A percentile compares a stretch with the other conserved stretches of the same genome.
Evolutionary conservation across 2,329 filamentous ascomycete species (phyloP).

Genomic region (Diaporthe velutina): DNA sequence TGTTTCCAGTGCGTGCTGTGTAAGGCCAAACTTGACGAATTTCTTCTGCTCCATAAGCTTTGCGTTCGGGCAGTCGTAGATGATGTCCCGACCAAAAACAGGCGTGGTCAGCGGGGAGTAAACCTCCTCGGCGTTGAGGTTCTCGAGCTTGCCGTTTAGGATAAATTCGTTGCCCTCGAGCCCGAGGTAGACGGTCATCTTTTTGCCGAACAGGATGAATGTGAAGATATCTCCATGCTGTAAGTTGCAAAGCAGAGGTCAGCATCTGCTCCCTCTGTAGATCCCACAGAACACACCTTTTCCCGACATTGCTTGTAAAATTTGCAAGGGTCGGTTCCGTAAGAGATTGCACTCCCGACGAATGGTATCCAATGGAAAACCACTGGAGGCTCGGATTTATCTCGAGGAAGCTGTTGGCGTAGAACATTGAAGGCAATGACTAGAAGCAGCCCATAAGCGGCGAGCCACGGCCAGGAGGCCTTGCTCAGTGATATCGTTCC

Average conservation of each 20-base stretch:
- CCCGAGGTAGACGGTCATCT: slow-evolving; percentile 88
- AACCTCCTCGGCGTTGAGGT: slow-evolving; percentile 91
- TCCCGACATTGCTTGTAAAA: slow-evolving; percentile 18
- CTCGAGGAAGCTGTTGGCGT: slow-evolving; percentile 20
- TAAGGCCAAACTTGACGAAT: slow-evolving; percentile 88
- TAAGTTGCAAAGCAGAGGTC: not conserved
- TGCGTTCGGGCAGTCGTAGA: slow-evolving; percentile 91
- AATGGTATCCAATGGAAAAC: slow-evolving; percentile 26
- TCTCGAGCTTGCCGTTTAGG: slow-evolving; percentile 89
- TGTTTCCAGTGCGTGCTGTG: slow-evolving; percentile 77
- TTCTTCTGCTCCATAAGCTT: slow-evolving; percentile 98
- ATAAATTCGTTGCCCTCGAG: slow-evolving; percentile 91
- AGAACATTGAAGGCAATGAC: slow-evolving; percentile 15
- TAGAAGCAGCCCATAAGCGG: not conserved
- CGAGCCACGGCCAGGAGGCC: slow-evolving; percentile 2
- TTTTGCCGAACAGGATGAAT: slow-evolving; percentile 88
- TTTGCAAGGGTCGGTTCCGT: slow-evolving; percentile 9
- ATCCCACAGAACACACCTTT: not conserved
- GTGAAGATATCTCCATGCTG: slow-evolving; percentile 92
- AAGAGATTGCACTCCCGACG: slow-evolving; percentile 4
- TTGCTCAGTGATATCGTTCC: not conserved
- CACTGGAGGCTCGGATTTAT: slow-evolving; percentile 15
- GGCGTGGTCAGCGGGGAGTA: slow-evolving; percentile 82
- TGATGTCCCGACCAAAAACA: slow-evolving; percentile 86
- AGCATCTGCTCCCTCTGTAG: not conserved